A percentile compares a stretch with the other conserved stretches of the same genome.
These are phyloP conservation scores for Typha latifolia DNA, from an alignment of 176 grass and related monocot species.

Conservation along the genomic window DNA sequence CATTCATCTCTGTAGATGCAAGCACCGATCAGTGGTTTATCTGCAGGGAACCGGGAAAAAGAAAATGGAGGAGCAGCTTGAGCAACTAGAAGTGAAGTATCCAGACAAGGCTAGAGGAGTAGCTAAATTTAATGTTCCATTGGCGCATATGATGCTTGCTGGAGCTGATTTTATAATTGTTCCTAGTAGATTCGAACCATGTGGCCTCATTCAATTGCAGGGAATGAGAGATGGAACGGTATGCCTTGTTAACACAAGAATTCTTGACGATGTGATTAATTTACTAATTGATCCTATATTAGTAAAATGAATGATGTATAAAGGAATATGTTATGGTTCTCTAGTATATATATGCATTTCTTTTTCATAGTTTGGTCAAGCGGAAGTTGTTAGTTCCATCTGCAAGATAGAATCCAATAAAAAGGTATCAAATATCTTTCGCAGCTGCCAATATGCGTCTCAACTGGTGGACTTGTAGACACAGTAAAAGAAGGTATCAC, in stretches of 20 bases:
- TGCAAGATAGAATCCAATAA: too few relatives aligned
- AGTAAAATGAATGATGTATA: not conserved
- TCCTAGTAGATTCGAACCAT: slow-evolving; percentile 69
- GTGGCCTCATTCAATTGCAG: slow-evolving; percentile 67
- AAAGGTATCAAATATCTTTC: not conserved
- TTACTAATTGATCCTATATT: not conserved
- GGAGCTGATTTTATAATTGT: slow-evolving; percentile 53
- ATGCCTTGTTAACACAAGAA: not conserved
- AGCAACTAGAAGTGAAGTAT: slow-evolving; percentile 36
- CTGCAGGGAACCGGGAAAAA: slow-evolving; percentile 19
- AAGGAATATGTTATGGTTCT: not conserved
- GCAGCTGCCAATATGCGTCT: slow-evolving; percentile 41
- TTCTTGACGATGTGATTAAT: not conserved
- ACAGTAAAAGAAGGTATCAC: slow-evolving; percentile 50
- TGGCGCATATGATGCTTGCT: slow-evolving; percentile 57
- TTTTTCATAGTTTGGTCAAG: not conserved
- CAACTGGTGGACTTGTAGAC: slow-evolving; percentile 56
- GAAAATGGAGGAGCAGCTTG: slow-evolving; percentile 24
- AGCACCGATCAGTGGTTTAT: not conserved
- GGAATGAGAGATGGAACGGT: slow-evolving; percentile 68
- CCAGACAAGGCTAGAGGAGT: slow-evolving; percentile 43
- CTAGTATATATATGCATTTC: too few relatives aligned
- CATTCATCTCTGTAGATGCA: not conserved
- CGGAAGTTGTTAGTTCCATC: not conserved
- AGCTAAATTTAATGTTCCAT: slow-evolving; percentile 59